Percentiles rank a stretch among this genome's conserved stretches.
Evolutionary conservation across 1,284 basidiomycete genomes (phyloP).

Genomic region (Ganoderma leucocontextum): DNA sequence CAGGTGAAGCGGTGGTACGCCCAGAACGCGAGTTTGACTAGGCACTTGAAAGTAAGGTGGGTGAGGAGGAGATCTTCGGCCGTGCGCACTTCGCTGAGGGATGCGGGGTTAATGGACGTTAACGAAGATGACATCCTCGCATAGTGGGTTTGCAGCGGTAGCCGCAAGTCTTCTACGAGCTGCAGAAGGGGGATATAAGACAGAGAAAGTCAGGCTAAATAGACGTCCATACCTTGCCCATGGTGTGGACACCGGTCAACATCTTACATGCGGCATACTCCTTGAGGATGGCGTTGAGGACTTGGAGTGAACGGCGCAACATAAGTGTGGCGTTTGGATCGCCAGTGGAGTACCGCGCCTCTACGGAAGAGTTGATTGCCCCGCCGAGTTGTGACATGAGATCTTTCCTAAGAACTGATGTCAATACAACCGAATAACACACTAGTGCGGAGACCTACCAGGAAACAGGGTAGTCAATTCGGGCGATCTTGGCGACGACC

Average conservation of each 20-base stretch:
- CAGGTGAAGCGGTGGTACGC: conserved; percentile 64
- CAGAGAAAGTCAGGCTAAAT: background rate
- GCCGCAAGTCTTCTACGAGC: conserved; percentile 64
- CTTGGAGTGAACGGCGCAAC: conserved; percentile 66
- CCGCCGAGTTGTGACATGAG: conserved; percentile 66
- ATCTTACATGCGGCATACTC: conserved; percentile 76
- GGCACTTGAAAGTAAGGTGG: conserved; percentile 75
- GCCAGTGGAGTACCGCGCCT: conserved; percentile 53
- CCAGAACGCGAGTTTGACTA: conserved; percentile 74
- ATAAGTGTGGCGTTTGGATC: conserved; percentile 57
- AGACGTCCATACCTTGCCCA: conserved; percentile 56
- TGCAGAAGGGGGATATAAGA: conserved; percentile 35
- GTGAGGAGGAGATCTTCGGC: conserved; percentile 64
- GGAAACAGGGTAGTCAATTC: conserved; percentile 71
- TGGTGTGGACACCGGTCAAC: conserved; percentile 68
- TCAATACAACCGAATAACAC: conserved; percentile 2
- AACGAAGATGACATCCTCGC: conserved; percentile 58
- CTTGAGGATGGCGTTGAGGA: conserved; percentile 71
- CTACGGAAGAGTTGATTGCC: conserved; percentile 60
- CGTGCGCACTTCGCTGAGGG: conserved; percentile 44
- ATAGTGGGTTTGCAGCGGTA: conserved; percentile 65
- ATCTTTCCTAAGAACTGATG: conserved; percentile 58
- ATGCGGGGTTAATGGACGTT: conserved; percentile 51
- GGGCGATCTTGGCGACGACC: conserved; percentile 74
- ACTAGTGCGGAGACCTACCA: conserved; percentile 56